Percentiles rank a stretch among this genome's conserved stretches.
phyloP scores from a whole-genome alignment of 192 early-diverging fungal species.

The Chytriomyces sp. region DNA sequence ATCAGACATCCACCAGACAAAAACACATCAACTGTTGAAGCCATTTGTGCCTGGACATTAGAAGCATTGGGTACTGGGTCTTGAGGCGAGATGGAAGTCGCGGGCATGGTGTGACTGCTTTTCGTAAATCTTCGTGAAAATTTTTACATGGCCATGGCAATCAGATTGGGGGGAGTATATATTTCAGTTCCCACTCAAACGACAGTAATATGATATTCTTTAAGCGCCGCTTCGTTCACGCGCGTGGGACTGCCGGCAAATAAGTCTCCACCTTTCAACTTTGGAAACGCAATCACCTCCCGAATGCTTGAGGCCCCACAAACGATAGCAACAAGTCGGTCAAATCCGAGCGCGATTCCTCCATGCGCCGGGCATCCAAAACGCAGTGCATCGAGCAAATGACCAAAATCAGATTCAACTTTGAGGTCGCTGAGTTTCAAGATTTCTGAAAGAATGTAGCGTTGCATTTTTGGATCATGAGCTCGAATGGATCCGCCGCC shows the following conservation, averaged over 20 bases:
- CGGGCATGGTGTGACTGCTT: too few species aligned
- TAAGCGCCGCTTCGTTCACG: conserved; percentile 63
- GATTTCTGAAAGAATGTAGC: conserved; percentile 73
- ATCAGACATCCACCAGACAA: neutral
- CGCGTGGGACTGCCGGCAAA: conserved; percentile 76
- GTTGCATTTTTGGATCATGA: conserved; percentile 78
- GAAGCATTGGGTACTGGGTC: too few species aligned
- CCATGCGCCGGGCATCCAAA: conserved; percentile 90
- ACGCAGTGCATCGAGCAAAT: conserved; percentile 79
- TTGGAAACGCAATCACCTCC: conserved; percentile 95
- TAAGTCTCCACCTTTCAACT: conserved; percentile 80
- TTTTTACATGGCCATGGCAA: too few species aligned
- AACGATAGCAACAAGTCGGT: conserved; percentile 78
- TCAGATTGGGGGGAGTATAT: too few species aligned
- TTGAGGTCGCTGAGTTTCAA: conserved; percentile 51
- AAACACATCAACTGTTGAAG: neutral
- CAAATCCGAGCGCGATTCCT: conserved; percentile 84
- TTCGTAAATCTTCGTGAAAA: too few species aligned
- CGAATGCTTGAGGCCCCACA: conserved; percentile 74
- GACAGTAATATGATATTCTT: conserved; percentile 60
- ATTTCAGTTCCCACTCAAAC: too few species aligned
- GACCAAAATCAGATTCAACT: conserved; percentile 64
- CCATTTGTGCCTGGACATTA: neutral
- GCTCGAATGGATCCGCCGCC: conserved; percentile 90
- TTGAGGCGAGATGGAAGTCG: too few species aligned